phyloP scores from a whole-genome alignment of 352 stramenopile species.

The Globisporangium heterothallicum region DNA sequence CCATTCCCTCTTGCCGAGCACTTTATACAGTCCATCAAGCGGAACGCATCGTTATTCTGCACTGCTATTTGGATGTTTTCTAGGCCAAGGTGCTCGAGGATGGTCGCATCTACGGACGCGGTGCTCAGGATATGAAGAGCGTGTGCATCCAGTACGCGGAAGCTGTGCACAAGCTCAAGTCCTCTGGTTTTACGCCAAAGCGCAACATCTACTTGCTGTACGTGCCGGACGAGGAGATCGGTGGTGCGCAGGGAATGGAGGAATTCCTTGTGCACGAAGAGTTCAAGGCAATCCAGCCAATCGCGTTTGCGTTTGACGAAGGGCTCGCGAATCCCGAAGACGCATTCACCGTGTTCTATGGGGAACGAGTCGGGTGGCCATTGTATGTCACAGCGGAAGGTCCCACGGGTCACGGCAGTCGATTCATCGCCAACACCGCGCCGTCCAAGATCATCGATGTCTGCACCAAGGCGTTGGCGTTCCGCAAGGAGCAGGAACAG shows the following conservation, averaged over 20 bases:
- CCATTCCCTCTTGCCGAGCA: no score
- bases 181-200: conserved; percentile 64
- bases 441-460: conserved; percentile 92
- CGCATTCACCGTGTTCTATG: conserved; percentile 95
- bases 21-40: no score
- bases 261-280: conserved; percentile 77
- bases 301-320: conserved; percentile 95
- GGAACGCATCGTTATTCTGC: not conserved
- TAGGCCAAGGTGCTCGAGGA: conserved; percentile 68
- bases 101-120: conserved; percentile 87
- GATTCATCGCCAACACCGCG: conserved; percentile 95
- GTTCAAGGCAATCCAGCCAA: conserved; percentile 74
- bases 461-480: conserved; percentile 82
- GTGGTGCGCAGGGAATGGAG: conserved; percentile 90
- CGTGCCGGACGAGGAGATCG: conserved; percentile 93
- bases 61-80: not conserved
- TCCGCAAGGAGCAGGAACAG: conserved; percentile 87
- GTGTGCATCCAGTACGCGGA: conserved; percentile 96
- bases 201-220: conserved; percentile 92
- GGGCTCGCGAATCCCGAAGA: conserved; percentile 89
- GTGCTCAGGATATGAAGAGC: conserved; percentile 94
- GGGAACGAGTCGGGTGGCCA: conserved; percentile 92
- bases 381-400: conserved; percentile 80
- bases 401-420: conserved; percentile 82
- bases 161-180: conserved; percentile 77